These are phyloP conservation scores for Exophiala phaeomuriformis DNA, from an alignment of 2,329 filamentous ascomycete species.

Conservation along the genomic window DNA sequence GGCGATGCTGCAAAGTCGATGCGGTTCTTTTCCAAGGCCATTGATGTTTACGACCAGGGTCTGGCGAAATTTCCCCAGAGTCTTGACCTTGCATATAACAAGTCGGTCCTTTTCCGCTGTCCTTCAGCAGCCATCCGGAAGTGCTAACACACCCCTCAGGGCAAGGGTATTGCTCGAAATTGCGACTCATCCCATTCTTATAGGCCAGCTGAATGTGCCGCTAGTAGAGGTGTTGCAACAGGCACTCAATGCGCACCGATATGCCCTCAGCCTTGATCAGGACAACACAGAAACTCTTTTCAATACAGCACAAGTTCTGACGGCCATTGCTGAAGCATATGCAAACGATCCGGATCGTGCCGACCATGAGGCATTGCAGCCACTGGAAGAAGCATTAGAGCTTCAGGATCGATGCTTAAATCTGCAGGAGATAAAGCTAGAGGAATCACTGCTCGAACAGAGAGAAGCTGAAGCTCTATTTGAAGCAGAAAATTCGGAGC, in stretches of 20 bases:
- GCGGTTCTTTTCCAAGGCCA: constrained; percentile 53
- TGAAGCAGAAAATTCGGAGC: constrained; percentile 9
- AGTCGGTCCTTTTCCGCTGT: constrained; percentile 40
- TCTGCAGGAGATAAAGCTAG: constrained; percentile 46
- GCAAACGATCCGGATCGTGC: constrained; percentile 46
- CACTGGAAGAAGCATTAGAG: constrained; percentile 55
- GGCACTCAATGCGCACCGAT: constrained; percentile 57
- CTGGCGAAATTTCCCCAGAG: constrained; percentile 53
- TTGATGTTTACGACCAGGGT: constrained; percentile 59
- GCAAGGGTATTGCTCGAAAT: constrained; percentile 64
- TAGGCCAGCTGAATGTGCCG: constrained; percentile 50
- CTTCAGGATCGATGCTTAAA: constrained; percentile 52
- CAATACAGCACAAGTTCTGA: constrained; percentile 64
- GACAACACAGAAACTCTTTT: constrained; percentile 63
- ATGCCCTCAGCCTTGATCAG: constrained; percentile 52
- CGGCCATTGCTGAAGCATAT: constrained; percentile 54
- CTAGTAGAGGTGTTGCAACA: constrained; percentile 50
- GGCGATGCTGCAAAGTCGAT: constrained; percentile 61
- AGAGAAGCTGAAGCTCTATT: constrained; percentile 14
- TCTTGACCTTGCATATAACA: constrained; percentile 70
- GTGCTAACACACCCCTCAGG: constrained; percentile 34
- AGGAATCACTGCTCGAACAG: constrained; percentile 40
- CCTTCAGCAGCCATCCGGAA: neutral
- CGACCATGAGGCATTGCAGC: constrained; percentile 43
- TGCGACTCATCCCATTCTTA: constrained; percentile 57